A percentile compares a stretch with the other conserved stretches of the same genome.
phyloP scores from a whole-genome alignment of 2,329 filamentous ascomycete species.

The Pseudodiploospora longispora region DNA sequence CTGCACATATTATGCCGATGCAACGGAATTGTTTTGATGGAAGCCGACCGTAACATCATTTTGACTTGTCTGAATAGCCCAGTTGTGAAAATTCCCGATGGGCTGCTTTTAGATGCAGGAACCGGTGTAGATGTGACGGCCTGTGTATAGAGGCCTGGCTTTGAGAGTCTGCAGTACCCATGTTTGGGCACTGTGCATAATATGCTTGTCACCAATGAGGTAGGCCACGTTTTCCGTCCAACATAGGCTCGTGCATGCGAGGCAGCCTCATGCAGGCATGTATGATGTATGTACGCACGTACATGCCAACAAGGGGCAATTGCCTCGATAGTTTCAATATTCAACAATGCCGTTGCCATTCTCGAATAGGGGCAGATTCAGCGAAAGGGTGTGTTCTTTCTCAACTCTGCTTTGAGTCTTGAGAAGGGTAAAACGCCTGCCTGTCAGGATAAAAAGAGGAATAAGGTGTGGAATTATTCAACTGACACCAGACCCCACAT shows the following conservation, averaged over 20 bases:
- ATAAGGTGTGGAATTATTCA: not conserved
- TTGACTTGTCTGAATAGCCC: not conserved
- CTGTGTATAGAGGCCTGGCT: conserved; percentile 11
- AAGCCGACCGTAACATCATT: not conserved
- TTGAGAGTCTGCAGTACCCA: conserved; percentile 11
- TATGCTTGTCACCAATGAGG: conserved; percentile 2
- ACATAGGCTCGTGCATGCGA: too few species aligned
- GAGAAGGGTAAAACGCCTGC: too few species aligned
- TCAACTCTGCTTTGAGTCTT: too few species aligned
- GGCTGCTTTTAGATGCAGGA: conserved; percentile 22
- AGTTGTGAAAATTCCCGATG: not conserved
- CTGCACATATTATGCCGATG: too few species aligned
- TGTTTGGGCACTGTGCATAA: not conserved
- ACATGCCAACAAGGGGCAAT: too few species aligned
- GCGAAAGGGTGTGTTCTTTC: too few species aligned
- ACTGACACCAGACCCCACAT: conserved; percentile 1
- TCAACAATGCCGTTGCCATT: too few species aligned
- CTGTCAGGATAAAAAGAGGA: too few species aligned
- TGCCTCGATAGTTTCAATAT: too few species aligned
- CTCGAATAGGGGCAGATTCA: too few species aligned
- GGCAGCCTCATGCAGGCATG: too few species aligned
- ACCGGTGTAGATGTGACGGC: conserved; percentile 21
- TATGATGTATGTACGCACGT: too few species aligned
- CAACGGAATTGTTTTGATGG: not conserved
- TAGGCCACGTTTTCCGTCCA: conserved; percentile 1